Conservation (phyloP, 2,329 filamentous ascomycete genomes). For the Camillea tinctor region DNA sequence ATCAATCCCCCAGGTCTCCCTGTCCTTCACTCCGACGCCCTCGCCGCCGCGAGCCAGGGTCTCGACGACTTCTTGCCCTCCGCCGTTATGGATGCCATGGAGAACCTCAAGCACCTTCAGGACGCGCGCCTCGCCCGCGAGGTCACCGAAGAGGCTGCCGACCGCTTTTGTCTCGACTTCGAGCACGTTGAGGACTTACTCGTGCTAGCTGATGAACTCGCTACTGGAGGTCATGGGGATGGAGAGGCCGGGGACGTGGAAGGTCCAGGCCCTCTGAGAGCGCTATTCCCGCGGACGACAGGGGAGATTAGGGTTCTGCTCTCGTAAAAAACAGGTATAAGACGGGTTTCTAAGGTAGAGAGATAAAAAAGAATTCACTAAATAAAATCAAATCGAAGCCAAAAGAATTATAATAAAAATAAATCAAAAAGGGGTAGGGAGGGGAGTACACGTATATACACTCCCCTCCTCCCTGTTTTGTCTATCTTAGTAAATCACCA, state of each 20-base stretch:
- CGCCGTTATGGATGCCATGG: constrained; percentile 86
- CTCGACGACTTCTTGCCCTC: constrained; percentile 91
- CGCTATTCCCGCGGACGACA: constrained; percentile 57
- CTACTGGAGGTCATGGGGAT: constrained; percentile 13
- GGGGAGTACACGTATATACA: too few relatives aligned
- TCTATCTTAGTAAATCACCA: too few relatives aligned
- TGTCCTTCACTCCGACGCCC: constrained; percentile 56
- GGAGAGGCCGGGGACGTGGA: constrained; percentile 29
- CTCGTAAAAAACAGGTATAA: constrained; percentile 47
- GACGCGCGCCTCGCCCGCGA: constrained; percentile 69
- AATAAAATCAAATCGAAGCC: background rate
- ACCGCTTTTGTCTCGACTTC: constrained; percentile 83
- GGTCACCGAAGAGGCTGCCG: constrained; percentile 79
- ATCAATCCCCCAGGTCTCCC: constrained; percentile 53
- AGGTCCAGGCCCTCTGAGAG: constrained; percentile 40
- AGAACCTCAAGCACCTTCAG: constrained; percentile 72
- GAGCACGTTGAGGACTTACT: constrained; percentile 56
- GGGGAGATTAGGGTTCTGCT: constrained; percentile 60
- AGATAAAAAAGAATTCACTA: background rate
- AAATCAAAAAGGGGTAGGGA: too few relatives aligned
- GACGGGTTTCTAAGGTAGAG: too few relatives aligned
- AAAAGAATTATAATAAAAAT: background rate
- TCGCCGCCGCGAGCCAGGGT: constrained; percentile 69
- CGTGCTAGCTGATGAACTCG: constrained; percentile 42
- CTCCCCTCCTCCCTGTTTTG: too few relatives aligned